A percentile compares a stretch with the other conserved stretches of the same genome.
phyloP scores from a whole-genome alignment of 495 filamentous ascomycete species.

The Xylaria sp. region DNA sequence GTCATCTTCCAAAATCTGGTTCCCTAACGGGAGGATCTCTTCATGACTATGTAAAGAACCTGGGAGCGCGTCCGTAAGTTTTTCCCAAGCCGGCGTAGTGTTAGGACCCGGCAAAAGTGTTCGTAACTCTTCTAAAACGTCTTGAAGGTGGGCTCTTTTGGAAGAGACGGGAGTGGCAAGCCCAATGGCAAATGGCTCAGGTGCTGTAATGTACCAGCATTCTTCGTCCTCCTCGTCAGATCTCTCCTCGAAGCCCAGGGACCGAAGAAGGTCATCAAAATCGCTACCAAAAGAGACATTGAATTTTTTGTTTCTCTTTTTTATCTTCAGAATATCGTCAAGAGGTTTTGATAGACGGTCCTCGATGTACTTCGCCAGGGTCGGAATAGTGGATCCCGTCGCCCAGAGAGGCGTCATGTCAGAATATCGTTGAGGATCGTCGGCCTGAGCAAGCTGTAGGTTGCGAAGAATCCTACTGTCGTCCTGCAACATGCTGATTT shows the following conservation, averaged over 20 bases:
- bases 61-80: conserved; percentile 31
- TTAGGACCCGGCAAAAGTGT: conserved; percentile 4
- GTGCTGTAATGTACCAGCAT: conserved; percentile 37
- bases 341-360: conserved; percentile 21
- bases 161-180: conserved; percentile 24
- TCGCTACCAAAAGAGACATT: conserved; percentile 69
- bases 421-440: conserved; percentile 66
- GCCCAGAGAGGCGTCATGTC: conserved; percentile 56
- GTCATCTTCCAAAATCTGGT: conserved; percentile 24
- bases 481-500: conserved; percentile 64
- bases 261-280: conserved; percentile 67
- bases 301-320: conserved; percentile 74
- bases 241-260: conserved; percentile 63
- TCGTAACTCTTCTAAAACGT: conserved; percentile 33
- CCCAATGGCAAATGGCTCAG: conserved; percentile 11
- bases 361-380: conserved; percentile 22
- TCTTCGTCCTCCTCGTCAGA: conserved; percentile 35
- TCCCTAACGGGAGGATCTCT: background rate
- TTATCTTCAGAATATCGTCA: conserved; percentile 58
- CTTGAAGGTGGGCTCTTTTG: conserved; percentile 37
- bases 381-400: conserved; percentile 47
- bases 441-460: conserved; percentile 57
- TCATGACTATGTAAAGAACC: conserved; percentile 23
- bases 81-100: conserved; percentile 34
- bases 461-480: conserved; percentile 58